These are phyloP conservation scores for Talaromyces liani DNA, from an alignment of 495 filamentous ascomycete species.

Conservation along the genomic window DNA sequence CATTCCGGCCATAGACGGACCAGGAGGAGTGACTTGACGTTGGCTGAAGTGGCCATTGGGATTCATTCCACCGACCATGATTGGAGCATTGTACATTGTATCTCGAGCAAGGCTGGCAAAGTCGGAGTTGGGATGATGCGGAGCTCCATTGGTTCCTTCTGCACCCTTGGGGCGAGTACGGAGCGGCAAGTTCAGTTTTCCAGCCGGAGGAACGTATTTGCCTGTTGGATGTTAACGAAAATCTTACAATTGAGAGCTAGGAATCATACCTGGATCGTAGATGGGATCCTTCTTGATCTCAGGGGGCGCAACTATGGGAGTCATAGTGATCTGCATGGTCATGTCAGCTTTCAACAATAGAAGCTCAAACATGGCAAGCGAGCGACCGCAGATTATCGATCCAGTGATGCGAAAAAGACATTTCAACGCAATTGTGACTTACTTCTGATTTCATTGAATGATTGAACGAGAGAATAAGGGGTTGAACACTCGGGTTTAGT, in stretches of 20 bases:
- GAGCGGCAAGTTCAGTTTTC: constrained; percentile 4
- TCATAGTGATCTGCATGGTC: constrained; percentile 4
- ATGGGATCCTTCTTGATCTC: constrained; percentile 5
- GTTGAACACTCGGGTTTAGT: background rate
- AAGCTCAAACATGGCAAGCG: background rate
- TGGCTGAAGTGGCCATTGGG: constrained; percentile 5
- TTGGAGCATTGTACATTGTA: constrained; percentile 4
- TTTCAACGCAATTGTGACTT: background rate
- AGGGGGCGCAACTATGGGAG: background rate
- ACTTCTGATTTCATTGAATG: background rate
- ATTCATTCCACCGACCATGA: constrained; percentile 7
- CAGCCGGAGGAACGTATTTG: constrained; percentile 7
- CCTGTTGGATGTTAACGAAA: background rate
- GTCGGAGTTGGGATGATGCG: constrained; percentile 3
- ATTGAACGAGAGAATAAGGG: background rate
- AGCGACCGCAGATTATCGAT: background rate
- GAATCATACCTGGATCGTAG: constrained; percentile 2
- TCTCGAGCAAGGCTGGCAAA: constrained; percentile 4
- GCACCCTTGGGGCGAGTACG: constrained; percentile 7
- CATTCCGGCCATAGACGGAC: constrained; percentile 5
- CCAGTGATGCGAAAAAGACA: background rate
- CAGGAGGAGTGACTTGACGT: constrained; percentile 9
- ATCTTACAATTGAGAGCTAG: background rate
- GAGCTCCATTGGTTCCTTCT: constrained; percentile 5
- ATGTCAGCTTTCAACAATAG: background rate